Conservation (phyloP, 1,284 basidiomycete genomes). For the Naganishia cerealis region DNA sequence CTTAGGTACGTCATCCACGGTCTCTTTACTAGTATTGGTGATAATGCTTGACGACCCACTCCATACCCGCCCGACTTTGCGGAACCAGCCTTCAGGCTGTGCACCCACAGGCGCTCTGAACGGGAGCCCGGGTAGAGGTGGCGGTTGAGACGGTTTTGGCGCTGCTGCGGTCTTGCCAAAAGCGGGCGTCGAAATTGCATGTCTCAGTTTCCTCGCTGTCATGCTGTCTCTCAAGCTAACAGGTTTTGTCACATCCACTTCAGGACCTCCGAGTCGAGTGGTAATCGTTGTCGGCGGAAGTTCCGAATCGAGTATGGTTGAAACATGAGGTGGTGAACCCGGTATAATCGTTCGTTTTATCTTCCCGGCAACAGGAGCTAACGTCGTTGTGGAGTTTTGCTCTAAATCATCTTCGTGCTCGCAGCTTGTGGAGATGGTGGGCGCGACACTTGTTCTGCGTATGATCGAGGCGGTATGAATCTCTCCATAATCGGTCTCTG, state of each 20-base stretch:
- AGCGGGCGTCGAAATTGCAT: slow-evolving; percentile 31
- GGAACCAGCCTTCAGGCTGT: slow-evolving; percentile 25
- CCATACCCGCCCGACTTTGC: slow-evolving; percentile 32
- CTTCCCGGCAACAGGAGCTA: background rate
- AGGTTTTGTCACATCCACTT: background rate
- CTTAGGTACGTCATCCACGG: slow-evolving; percentile 6
- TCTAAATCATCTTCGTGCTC: background rate
- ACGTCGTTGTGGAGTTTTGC: background rate
- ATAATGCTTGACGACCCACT: slow-evolving; percentile 28
- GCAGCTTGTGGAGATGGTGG: background rate
- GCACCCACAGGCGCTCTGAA: slow-evolving; percentile 8
- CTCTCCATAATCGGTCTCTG: slow-evolving; percentile 25
- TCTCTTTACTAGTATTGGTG: slow-evolving; percentile 31
- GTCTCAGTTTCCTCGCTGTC: slow-evolving; percentile 26
- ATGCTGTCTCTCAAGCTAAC: slow-evolving; percentile 13
- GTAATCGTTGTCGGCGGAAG: slow-evolving; percentile 18
- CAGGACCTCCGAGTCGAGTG: slow-evolving; percentile 1
- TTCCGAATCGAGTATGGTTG: slow-evolving; percentile 4
- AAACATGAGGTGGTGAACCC: slow-evolving; percentile 17
- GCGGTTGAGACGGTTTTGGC: background rate
- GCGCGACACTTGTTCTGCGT: slow-evolving; percentile 5
- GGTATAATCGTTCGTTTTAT: slow-evolving; percentile 21
- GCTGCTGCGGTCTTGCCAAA: slow-evolving; percentile 2
- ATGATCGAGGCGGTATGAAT: slow-evolving; percentile 17
- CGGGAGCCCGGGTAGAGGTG: background rate